A percentile compares a stretch with the other conserved stretches of the same genome.
Conservation (phyloP, 495 filamentous ascomycete genomes). For the Lepidopterella palustris region DNA sequence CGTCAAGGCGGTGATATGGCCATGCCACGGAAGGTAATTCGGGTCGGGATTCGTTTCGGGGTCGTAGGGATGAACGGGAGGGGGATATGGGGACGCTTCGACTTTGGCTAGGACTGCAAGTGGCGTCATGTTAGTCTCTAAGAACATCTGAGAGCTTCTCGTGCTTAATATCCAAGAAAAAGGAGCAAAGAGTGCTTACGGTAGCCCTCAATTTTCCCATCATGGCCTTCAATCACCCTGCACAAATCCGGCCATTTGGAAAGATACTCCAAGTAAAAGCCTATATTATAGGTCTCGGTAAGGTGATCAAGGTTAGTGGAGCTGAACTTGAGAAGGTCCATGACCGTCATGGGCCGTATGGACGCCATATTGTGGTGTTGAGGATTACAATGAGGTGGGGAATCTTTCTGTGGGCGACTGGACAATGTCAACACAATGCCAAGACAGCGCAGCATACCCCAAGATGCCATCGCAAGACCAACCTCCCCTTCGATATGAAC, state of each 20-base stretch:
- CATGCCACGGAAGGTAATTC: constrained; percentile 91
- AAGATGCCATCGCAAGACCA: not conserved
- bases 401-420: not conserved
- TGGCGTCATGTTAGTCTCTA: not conserved
- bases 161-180: not conserved
- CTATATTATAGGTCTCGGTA: constrained; percentile 91
- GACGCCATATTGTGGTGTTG: constrained; percentile 49
- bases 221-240: constrained; percentile 71
- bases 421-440: not conserved
- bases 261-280: constrained; percentile 92
- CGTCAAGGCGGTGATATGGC: constrained; percentile 93
- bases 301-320: constrained; percentile 79
- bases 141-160: not conserved
- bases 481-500: not conserved
- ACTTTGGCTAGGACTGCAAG: constrained; percentile 86
- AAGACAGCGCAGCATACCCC: not conserved
- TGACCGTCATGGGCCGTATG: constrained; percentile 61
- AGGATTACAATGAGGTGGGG: not conserved
- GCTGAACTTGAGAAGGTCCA: constrained; percentile 79
- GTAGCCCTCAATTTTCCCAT: constrained; percentile 83
- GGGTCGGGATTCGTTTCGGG: constrained; percentile 38
- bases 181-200: too few relatives aligned
- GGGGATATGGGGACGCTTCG: constrained; percentile 66
- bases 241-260: constrained; percentile 93
- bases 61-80: constrained; percentile 59